Conservation (phyloP, 306 rosid species). For the Echinosophora koreensis region DNA sequence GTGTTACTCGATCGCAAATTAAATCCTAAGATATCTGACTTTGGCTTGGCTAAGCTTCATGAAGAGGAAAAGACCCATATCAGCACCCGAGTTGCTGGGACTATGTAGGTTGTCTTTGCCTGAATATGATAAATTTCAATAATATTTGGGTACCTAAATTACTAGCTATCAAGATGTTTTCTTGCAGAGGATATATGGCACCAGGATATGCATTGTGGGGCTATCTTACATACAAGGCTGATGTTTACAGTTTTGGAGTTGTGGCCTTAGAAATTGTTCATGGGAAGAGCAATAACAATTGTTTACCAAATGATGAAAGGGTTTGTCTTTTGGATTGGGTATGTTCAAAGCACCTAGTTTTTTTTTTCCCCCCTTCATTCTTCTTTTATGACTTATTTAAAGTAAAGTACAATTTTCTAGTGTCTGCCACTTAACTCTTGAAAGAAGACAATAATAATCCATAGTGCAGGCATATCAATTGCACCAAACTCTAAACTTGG, state of each 20-base stretch:
- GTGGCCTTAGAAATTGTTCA: constrained; percentile 70
- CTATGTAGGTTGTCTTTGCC: constrained; percentile 61
- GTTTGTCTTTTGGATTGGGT: constrained; percentile 81
- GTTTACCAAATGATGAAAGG: constrained; percentile 54
- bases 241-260: constrained; percentile 82
- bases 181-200: constrained; percentile 82
- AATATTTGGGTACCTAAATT: constrained; percentile 2
- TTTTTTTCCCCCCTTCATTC: neutral
- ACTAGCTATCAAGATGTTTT: constrained; percentile 5
- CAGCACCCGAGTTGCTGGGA: constrained; percentile 82
- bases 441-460: neutral
- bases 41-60: constrained; percentile 78
- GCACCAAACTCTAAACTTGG: constrained; percentile 57
- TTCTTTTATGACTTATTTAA: neutral
- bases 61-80: constrained; percentile 79
- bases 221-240: constrained; percentile 70
- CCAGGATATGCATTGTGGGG: constrained; percentile 87
- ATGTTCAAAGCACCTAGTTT: constrained; percentile 16
- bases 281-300: constrained; percentile 69
- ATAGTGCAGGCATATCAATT: constrained; percentile 69
- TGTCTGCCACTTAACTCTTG: neutral
- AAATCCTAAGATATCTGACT: constrained; percentile 82
- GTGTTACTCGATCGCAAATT: constrained; percentile 69
- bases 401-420: neutral
- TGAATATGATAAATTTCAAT: neutral